Conservation (phyloP, 202 grass and related monocot genomes). For the Schoenoplectus tabernaemontani region DNA sequence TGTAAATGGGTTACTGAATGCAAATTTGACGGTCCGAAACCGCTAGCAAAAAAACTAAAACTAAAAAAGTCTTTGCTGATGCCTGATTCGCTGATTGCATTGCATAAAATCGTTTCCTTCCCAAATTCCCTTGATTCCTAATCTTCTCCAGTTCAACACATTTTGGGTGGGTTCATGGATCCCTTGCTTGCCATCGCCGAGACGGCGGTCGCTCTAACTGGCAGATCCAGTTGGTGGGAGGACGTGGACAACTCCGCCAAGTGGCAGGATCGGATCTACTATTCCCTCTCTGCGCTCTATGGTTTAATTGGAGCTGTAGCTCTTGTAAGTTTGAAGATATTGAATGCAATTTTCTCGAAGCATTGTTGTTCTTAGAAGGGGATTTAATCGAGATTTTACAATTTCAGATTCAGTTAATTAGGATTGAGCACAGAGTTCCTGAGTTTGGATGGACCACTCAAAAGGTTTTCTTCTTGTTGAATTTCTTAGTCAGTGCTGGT, state of each 20-base stretch:
- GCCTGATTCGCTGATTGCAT: background rate
- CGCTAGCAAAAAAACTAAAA: too few relatives aligned
- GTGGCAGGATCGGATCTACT: slow-evolving; percentile 68
- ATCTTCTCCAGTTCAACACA: background rate
- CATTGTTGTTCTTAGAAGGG: slow-evolving; percentile 26
- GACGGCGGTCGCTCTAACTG: slow-evolving; percentile 15
- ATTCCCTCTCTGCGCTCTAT: slow-evolving; percentile 48
- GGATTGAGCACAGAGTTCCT: slow-evolving; percentile 38
- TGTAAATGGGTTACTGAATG: background rate
- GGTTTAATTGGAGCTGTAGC: slow-evolving; percentile 41
- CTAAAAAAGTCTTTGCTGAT: background rate
- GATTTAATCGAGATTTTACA: slow-evolving; percentile 11
- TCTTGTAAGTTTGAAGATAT: slow-evolving; percentile 48
- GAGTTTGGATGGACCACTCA: slow-evolving; percentile 53
- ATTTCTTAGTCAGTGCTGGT: slow-evolving; percentile 40
- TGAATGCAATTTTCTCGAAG: slow-evolving; percentile 15
- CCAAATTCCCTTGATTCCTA: background rate
- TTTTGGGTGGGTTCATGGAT: background rate
- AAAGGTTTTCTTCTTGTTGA: slow-evolving; percentile 45
- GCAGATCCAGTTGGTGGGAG: slow-evolving; percentile 47
- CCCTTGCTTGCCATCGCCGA: slow-evolving; percentile 21
- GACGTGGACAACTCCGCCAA: slow-evolving; percentile 41
- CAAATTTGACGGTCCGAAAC: background rate
- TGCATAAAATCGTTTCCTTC: background rate
- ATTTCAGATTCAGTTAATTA: slow-evolving; percentile 36